A percentile compares a stretch with the other conserved stretches of the same genome.
These are phyloP conservation scores for Saprolegnia diclina DNA, from an alignment of 352 stramenopile genomes.

Conservation along the genomic window DNA sequence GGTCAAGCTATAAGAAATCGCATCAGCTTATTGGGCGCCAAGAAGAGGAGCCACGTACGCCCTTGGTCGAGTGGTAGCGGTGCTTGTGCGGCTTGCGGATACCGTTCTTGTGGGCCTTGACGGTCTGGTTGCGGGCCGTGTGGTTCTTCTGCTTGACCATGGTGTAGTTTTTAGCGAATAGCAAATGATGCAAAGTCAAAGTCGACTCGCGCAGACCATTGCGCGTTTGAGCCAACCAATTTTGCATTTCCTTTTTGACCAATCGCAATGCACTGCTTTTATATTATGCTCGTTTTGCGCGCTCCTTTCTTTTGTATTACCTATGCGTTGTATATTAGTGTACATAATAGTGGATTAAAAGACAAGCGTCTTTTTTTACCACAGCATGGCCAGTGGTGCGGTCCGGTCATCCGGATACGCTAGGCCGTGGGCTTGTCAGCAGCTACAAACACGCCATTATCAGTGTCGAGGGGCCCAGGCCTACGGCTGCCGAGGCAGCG, in stretches of 20 bases:
- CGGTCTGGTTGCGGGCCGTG: conserved; percentile 95
- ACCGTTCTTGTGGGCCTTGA: conserved; percentile 96
- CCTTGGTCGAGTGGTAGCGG: conserved; percentile 92
- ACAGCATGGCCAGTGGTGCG: background rate
- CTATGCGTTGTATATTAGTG: background rate
- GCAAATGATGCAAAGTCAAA: conserved; percentile 21
- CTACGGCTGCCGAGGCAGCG: background rate
- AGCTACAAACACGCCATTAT: background rate
- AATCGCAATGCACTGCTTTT: background rate
- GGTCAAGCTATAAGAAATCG: conserved; percentile 79
- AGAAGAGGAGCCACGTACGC: conserved; percentile 50
- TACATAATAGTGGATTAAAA: background rate
- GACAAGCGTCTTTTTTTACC: background rate
- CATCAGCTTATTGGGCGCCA: background rate
- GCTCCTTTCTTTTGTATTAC: background rate
- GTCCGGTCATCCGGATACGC: background rate
- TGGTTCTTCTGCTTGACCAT: conserved; percentile 97
- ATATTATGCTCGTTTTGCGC: background rate
- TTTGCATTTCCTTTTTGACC: background rate
- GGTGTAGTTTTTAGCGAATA: conserved; percentile 32
- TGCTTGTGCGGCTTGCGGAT: conserved; percentile 97
- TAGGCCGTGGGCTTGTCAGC: background rate
- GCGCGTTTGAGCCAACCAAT: conserved; percentile 9
- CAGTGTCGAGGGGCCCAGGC: no score
- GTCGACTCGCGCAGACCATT: background rate